Evolutionary conservation across 805 yeast species (phyloP).

Genomic region (Vanderwaltozyma verrucispora): DNA sequence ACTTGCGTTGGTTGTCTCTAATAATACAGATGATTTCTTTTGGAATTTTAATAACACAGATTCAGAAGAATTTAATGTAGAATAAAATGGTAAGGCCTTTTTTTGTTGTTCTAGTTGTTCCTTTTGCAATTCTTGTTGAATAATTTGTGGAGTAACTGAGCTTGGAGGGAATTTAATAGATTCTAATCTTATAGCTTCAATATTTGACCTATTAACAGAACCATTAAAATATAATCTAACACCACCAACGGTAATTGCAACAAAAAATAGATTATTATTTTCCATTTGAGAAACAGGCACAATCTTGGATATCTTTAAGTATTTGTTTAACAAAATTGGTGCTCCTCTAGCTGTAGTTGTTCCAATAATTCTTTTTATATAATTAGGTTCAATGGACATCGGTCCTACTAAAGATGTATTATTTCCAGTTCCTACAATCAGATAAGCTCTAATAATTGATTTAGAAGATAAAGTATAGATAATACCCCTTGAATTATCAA

Average conservation of each 20-base stretch:
- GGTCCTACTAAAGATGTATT: conserved; percentile 36
- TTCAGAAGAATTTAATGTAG: conserved; percentile 22
- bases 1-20: conserved; percentile 47
- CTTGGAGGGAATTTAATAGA: conserved; percentile 60
- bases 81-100: conserved; percentile 25
- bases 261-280: conserved; percentile 57
- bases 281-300: conserved; percentile 40
- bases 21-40: conserved; percentile 43
- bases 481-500: conserved; percentile 70
- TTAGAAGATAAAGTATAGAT: conserved; percentile 74
- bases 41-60: conserved; percentile 36
- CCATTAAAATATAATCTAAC: conserved; percentile 56
- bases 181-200: conserved; percentile 34
- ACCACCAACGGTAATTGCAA: conserved; percentile 78
- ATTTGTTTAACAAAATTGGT: conserved; percentile 45
- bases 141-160: conserved; percentile 23
- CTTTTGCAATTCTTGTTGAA: conserved; percentile 28
- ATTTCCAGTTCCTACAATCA: conserved; percentile 22
- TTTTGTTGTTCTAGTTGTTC: conserved; percentile 31
- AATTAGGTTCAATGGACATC: conserved; percentile 27
- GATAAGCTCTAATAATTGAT: conserved; percentile 73
- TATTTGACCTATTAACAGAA: conserved; percentile 25
- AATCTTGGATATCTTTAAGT: conserved; percentile 46
- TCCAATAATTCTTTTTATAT: conserved; percentile 31
- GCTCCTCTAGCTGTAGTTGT: conserved; percentile 40